These are phyloP conservation scores for Ceratocystis harringtonii DNA, from an alignment of 2,329 filamentous ascomycete species.

Conservation along the genomic window DNA sequence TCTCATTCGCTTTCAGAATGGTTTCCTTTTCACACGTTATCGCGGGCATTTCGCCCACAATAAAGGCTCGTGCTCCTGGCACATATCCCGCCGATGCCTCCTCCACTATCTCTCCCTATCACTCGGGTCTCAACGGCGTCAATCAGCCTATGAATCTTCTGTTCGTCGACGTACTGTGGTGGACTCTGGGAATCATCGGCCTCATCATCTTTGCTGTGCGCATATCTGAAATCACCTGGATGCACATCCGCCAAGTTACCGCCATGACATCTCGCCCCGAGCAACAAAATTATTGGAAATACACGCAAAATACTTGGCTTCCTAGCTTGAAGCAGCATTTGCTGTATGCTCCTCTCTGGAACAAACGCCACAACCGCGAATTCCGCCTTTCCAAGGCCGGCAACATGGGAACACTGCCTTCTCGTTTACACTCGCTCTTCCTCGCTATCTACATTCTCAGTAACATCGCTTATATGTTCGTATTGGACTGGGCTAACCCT, in stretches of 20 bases:
- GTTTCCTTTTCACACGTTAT: background rate
- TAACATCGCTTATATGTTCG: slow-evolving; percentile 48
- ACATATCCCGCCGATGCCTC: slow-evolving; percentile 22
- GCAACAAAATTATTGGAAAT: slow-evolving; percentile 45
- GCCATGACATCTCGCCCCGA: slow-evolving; percentile 39
- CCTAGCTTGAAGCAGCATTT: slow-evolving; percentile 47
- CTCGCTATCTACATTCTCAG: slow-evolving; percentile 42
- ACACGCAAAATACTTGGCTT: slow-evolving; percentile 44
- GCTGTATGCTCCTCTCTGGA: slow-evolving; percentile 45
- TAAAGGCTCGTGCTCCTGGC: slow-evolving; percentile 21
- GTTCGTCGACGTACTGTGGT: slow-evolving; percentile 45
- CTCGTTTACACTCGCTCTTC: slow-evolving; percentile 45
- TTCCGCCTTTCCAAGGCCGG: slow-evolving; percentile 45
- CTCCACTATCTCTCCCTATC: slow-evolving; percentile 40
- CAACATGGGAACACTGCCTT: slow-evolving; percentile 50
- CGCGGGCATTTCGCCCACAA: slow-evolving; percentile 22
- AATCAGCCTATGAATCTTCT: slow-evolving; percentile 42
- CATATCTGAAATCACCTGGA: slow-evolving; percentile 38
- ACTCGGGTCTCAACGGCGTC: slow-evolving; percentile 43
- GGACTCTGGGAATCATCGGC: slow-evolving; percentile 42
- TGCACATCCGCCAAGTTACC: slow-evolving; percentile 42
- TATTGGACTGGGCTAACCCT: slow-evolving; percentile 42
- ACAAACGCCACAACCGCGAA: slow-evolving; percentile 53
- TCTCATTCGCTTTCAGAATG: slow-evolving; percentile 1
- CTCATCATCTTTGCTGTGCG: slow-evolving; percentile 39